Conservation (phyloP, 129 eudicot genomes). For the Flaveria robusta region DNA sequence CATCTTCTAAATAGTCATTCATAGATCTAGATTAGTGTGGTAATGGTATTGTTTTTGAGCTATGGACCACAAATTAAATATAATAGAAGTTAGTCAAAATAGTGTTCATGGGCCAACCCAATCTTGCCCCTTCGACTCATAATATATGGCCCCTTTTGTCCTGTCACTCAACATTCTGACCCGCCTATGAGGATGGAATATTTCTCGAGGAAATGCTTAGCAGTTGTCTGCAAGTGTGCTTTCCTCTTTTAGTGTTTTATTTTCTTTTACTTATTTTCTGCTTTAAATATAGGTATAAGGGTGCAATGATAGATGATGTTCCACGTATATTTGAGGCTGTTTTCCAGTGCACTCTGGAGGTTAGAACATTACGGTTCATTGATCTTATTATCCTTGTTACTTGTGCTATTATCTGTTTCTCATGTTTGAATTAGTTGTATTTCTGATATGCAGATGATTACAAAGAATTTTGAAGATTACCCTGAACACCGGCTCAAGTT, state of each 20-base stretch:
- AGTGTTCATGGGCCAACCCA: background rate
- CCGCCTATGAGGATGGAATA: background rate
- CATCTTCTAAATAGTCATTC: background rate
- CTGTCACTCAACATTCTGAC: background rate
- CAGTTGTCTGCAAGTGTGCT: background rate
- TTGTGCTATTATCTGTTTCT: background rate
- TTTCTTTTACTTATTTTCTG: conserved; percentile 5
- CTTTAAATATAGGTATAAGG: conserved; percentile 64
- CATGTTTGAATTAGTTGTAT: conserved; percentile 18
- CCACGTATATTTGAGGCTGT: conserved; percentile 97
- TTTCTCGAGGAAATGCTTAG: background rate
- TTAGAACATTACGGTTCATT: conserved; percentile 27
- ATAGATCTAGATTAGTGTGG: background rate
- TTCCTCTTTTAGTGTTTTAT: background rate
- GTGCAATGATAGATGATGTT: conserved; percentile 90
- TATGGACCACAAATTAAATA: background rate
- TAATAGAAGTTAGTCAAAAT: background rate
- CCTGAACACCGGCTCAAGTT: conserved; percentile 99
- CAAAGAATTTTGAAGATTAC: conserved; percentile 97
- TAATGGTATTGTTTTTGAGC: background rate
- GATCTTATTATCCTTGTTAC: background rate
- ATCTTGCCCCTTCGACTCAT: background rate
- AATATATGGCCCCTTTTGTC: background rate
- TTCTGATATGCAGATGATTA: conserved; percentile 72
- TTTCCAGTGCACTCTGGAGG: conserved; percentile 97